These are phyloP conservation scores for Amborella trichopoda DNA, from an alignment of 164 flowering plant genomes.

Conservation along the genomic window DNA sequence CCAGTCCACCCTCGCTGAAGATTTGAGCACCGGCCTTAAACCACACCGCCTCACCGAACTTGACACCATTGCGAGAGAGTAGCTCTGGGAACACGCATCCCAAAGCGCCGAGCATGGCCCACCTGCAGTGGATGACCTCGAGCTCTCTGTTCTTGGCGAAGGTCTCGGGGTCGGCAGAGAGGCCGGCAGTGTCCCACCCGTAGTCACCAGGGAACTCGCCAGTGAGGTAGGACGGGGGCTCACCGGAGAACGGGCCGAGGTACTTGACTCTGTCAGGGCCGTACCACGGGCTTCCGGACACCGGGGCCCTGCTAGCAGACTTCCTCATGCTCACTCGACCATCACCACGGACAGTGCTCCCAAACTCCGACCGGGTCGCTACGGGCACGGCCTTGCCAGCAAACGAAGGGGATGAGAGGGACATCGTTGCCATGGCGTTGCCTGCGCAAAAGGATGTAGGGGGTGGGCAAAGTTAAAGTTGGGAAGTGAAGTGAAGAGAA, in stretches of 20 bases:
- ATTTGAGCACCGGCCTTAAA: slow-evolving; percentile 13
- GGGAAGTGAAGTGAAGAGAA: too few species aligned
- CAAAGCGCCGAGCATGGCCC: slow-evolving; percentile 12
- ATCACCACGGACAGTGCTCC: slow-evolving; percentile 1
- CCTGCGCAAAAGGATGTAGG: too few species aligned
- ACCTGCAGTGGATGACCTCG: slow-evolving; percentile 10
- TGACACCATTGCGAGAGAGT: slow-evolving; percentile 12
- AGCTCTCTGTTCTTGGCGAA: slow-evolving; percentile 15
- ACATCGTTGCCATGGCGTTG: too few species aligned
- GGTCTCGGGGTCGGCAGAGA: slow-evolving; percentile 15
- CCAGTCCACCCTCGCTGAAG: slow-evolving; percentile 14
- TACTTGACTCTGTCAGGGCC: slow-evolving; percentile 12
- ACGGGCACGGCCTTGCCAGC: too few species aligned
- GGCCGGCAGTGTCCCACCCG: slow-evolving; percentile 14
- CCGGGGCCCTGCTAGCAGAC: neutral
- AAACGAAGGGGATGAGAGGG: too few species aligned
- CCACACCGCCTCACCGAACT: slow-evolving; percentile 16
- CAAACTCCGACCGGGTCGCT: too few species aligned
- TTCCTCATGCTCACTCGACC: neutral
- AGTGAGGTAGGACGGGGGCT: slow-evolving; percentile 12
- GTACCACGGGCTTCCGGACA: slow-evolving; percentile 13
- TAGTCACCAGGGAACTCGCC: slow-evolving; percentile 16
- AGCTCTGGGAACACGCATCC: slow-evolving; percentile 15
- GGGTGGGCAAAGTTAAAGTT: too few species aligned
- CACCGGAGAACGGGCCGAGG: slow-evolving; percentile 13